A percentile compares a stretch with the other conserved stretches of the same genome.
Conservation (phyloP, 176 grass and related monocot species). For the Eleusine coracana region DNA sequence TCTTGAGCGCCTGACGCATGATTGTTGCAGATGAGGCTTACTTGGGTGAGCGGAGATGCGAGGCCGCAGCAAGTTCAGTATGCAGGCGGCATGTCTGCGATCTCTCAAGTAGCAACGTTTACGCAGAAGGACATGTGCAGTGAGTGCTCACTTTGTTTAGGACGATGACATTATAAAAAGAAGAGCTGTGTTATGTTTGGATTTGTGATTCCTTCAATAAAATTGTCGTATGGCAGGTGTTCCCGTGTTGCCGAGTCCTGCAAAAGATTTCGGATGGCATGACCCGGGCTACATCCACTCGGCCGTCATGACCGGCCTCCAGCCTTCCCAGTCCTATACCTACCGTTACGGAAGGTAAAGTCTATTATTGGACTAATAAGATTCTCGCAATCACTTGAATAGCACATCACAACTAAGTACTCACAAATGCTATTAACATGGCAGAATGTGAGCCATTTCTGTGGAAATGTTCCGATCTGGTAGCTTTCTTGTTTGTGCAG, state of each 20-base stretch:
- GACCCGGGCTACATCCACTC: constrained; percentile 84
- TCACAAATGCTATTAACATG: not conserved
- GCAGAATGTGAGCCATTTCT: not conserved
- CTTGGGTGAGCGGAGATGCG: constrained; percentile 83
- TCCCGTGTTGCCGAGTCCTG: constrained; percentile 53
- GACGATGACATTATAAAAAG: not conserved
- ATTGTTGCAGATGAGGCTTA: constrained; percentile 67
- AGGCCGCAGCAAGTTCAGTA: constrained; percentile 73
- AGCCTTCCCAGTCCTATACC: constrained; percentile 62
- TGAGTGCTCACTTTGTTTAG: constrained; percentile 33
- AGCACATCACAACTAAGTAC: not conserved
- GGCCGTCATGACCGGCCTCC: constrained; percentile 64
- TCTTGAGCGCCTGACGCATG: not conserved
- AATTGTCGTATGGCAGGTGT: constrained; percentile 20
- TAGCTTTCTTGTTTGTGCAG: constrained; percentile 30
- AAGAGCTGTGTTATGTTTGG: not conserved
- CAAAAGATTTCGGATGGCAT: constrained; percentile 89
- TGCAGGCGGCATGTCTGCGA: constrained; percentile 32
- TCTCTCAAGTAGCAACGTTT: constrained; percentile 61
- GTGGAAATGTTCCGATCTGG: not conserved
- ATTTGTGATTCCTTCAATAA: not conserved
- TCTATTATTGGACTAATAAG: not conserved
- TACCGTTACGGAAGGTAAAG: constrained; percentile 78
- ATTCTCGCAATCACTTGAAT: not conserved
- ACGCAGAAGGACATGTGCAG: constrained; percentile 80